Percentiles rank a stretch among this genome's conserved stretches.
Evolutionary conservation across 192 early-diverging fungal species (phyloP).

Genomic region (Rhizophagus sp.): DNA sequence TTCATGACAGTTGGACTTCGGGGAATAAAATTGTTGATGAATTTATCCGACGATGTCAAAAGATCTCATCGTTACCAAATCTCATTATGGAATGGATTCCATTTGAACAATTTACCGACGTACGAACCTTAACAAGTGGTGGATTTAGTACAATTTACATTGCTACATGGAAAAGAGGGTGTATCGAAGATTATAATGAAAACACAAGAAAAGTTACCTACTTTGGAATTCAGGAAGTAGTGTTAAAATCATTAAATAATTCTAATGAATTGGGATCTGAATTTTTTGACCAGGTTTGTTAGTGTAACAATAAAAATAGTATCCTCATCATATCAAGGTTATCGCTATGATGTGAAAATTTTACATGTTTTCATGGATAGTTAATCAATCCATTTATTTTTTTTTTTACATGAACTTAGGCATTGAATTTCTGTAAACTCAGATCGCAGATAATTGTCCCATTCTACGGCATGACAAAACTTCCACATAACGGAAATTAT

Average conservation of each 20-base stretch:
- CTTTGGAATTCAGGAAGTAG: background rate
- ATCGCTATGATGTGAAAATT: no score
- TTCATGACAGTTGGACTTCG: background rate
- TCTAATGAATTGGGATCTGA: no score
- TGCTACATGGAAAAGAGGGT: slow-evolving; percentile 7
- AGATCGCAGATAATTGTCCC: background rate
- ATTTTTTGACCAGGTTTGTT: slow-evolving; percentile 5
- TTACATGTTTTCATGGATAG: no score
- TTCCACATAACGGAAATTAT: background rate
- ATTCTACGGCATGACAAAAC: background rate
- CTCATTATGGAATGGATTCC: slow-evolving; percentile 22
- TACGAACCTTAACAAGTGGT: background rate
- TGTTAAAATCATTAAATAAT: slow-evolving; percentile 2
- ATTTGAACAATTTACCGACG: slow-evolving; percentile 6
- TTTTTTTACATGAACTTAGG: background rate
- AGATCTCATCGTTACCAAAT: background rate
- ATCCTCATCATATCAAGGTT: no score
- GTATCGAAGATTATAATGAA: slow-evolving; percentile 13
- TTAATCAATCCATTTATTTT: no score
- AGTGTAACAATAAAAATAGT: background rate
- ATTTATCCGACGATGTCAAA: slow-evolving; percentile 12
- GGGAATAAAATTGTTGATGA: background rate
- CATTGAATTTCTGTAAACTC: background rate
- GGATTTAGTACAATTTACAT: slow-evolving; percentile 6
- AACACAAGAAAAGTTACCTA: no score